Evolutionary conservation across 2,329 filamentous ascomycete species (phyloP), one percentile per base, ranked within the genome.

Genomic region (Stagonosporopsis tanaceti): DNA sequence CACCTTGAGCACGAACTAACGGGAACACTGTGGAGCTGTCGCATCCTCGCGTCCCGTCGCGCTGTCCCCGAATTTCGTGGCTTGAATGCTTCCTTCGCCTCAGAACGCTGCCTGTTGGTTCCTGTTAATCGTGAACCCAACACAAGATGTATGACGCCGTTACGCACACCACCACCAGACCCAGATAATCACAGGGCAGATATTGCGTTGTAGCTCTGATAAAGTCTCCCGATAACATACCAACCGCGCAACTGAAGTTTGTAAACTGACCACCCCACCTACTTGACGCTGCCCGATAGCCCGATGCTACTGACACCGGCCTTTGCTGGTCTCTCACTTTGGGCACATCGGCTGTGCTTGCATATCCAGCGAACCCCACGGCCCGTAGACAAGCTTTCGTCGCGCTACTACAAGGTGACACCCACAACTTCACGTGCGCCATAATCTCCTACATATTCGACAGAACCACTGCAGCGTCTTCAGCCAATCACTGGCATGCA

Each of bases 401-500:
- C 44, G 38, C 61, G 45, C 53, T 60, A 47, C 40, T 28, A 53
- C 30, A 50, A 58, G 45, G 53, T 59, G 41, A 51, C 40, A 54
- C 38, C 25, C 58, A 45, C 59, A 47, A 61, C 47, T 51, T 71
- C 70, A 72, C 68, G 64, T 71, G 68, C 54, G 39, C 17, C 37
- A 34, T 57, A 57, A 51, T 58, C 57, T 61, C 53, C 44, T 53
- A 52, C 47, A 63, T 47, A 60, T 53, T 60, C 51, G 64, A 61
- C 51, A 63, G 45, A 58, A 66, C 53, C 48, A 67, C 57, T 59
- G 55, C 39, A 46, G 38, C 3, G 4, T 20, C 11, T 34, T 48
- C 51, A 47, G 53, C 72, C 72, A 75, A 75, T 73, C 70, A 73
- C 47, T 68, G 62, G 55, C 50, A 59, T 53, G 63, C 65, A 60